Evolutionary conservation across 164 flowering plant genomes (phyloP).

Genomic region (Berberis vulgaris): DNA sequence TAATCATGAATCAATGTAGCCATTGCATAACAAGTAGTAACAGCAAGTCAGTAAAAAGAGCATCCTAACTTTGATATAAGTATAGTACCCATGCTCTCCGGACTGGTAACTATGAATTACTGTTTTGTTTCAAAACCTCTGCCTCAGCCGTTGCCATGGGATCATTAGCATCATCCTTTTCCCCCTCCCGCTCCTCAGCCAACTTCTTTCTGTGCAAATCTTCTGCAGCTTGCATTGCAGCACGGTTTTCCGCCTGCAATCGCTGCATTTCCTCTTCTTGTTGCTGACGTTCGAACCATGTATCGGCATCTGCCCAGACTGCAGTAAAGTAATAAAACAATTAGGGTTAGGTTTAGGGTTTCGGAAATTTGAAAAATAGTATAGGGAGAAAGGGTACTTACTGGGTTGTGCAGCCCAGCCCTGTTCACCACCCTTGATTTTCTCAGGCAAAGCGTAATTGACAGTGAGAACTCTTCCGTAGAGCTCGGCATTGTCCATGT

Average conservation of each 20-base stretch:
- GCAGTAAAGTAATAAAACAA: constrained; percentile 10
- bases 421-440: constrained; percentile 98
- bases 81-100: neutral
- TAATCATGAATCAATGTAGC: too few relatives aligned
- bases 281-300: constrained; percentile 96
- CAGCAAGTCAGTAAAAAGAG: too few relatives aligned
- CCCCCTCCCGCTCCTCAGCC: constrained; percentile 83
- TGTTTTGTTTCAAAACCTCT: constrained; percentile 39
- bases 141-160: constrained; percentile 88
- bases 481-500: constrained; percentile 92
- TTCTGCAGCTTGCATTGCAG: constrained; percentile 78
- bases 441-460: constrained; percentile 88
- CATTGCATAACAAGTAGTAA: too few relatives aligned
- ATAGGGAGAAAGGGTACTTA: constrained; percentile 21
- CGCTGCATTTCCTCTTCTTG: constrained; percentile 92
- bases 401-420: constrained; percentile 99
- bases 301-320: constrained; percentile 99
- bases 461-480: constrained; percentile 93
- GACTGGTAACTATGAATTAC: constrained; percentile 9
- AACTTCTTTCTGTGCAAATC: constrained; percentile 75
- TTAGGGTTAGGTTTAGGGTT: constrained; percentile 11
- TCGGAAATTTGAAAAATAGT: neutral
- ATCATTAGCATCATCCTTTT: constrained; percentile 77
- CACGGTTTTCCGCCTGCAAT: constrained; percentile 71
- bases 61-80: too few relatives aligned